A percentile compares a stretch with the other conserved stretches of the same genome.
These are phyloP conservation scores for Prorocentrum cordatum DNA, from an alignment of 169 alveolate genomes.

Conservation along the genomic window DNA sequence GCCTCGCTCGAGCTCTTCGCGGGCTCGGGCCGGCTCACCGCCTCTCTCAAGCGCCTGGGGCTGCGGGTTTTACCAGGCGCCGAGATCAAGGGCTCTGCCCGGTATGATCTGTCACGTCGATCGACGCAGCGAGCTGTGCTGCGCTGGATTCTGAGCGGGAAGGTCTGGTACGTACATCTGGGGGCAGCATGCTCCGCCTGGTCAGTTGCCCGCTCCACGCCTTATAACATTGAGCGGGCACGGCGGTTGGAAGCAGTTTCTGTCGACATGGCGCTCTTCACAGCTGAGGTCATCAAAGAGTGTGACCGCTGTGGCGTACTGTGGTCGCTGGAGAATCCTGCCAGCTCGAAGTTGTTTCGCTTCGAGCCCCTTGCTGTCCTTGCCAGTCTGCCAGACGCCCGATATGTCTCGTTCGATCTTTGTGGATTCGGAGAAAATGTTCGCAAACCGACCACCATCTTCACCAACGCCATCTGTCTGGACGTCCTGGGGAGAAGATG, in stretches of 20 bases:
- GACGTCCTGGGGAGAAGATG: no score
- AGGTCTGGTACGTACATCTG: background rate
- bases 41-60: background rate
- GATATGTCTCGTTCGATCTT: no score
- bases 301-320: no score
- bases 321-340: no score
- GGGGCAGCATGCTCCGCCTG: conserved; percentile 23
- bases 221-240: background rate
- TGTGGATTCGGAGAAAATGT: no score
- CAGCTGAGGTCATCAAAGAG: background rate
- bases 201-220: background rate
- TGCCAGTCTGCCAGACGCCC: no score
- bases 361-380: no score
- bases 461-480: no score
- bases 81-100: background rate
- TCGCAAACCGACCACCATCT: no score
- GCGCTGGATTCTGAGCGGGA: background rate
- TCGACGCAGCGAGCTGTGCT: background rate
- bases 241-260: background rate
- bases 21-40: background rate
- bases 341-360: no score
- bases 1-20: background rate
- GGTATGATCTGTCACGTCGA: background rate
- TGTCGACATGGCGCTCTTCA: background rate
- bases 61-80: background rate